These are phyloP conservation scores for Phytophthora lateralis DNA, from an alignment of 352 stramenopile species.

Conservation along the genomic window DNA sequence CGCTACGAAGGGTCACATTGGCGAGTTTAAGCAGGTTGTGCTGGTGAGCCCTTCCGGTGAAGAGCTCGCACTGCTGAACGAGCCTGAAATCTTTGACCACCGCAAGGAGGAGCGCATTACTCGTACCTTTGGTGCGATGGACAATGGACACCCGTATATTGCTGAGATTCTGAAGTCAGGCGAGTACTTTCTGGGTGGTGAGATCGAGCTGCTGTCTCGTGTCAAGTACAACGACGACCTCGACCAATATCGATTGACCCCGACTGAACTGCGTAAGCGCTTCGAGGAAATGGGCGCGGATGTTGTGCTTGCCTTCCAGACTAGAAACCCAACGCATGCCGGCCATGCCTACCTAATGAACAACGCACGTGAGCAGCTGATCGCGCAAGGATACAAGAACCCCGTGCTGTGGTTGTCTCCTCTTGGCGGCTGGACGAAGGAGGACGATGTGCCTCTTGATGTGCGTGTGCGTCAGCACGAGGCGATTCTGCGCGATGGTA, in stretches of 20 bases:
- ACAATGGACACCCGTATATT: constrained; percentile 97
- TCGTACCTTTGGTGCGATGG: constrained; percentile 97
- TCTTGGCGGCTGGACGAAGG: constrained; percentile 98
- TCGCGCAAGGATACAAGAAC: constrained; percentile 94
- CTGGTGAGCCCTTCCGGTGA: constrained; percentile 94
- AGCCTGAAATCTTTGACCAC: constrained; percentile 97
- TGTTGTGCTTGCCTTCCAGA: constrained; percentile 98
- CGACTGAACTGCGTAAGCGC: constrained; percentile 91
- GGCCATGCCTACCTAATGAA: constrained; percentile 99
- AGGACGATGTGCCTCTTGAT: constrained; percentile 98
- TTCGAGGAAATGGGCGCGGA: constrained; percentile 96
- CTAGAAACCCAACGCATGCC: constrained; percentile 97
- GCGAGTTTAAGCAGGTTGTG: constrained; percentile 83
- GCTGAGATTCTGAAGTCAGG: constrained; percentile 94
- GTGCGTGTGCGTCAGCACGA: constrained; percentile 98
- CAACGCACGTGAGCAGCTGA: constrained; percentile 94
- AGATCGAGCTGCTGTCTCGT: constrained; percentile 95
- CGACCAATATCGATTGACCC: constrained; percentile 96
- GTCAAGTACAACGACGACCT: constrained; percentile 97
- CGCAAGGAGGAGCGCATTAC: constrained; percentile 98
- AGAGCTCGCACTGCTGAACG: constrained; percentile 92
- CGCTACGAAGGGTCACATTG: constrained; percentile 92
- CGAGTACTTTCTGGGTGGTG: constrained; percentile 95
- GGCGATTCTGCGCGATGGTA: constrained; percentile 90
- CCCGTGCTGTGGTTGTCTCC: constrained; percentile 97